Evolutionary conservation across 148 eudicot species (phyloP).

Genomic region (Drosera capensis): DNA sequence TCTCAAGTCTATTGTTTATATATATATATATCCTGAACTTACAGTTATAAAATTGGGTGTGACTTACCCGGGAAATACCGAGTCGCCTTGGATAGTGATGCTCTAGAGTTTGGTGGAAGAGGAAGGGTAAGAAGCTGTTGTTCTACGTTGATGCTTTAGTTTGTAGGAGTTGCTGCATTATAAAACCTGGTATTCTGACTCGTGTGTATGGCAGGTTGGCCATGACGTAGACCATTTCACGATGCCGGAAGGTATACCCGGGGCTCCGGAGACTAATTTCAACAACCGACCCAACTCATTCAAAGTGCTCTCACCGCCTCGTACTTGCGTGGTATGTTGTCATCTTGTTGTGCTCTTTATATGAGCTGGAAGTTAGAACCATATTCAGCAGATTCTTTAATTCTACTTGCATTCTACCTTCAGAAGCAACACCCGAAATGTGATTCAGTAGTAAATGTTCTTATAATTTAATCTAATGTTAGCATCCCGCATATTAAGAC

Average conservation of each 20-base stretch:
- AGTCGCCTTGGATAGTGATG: slow-evolving; percentile 95
- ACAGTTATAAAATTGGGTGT: slow-evolving; percentile 92
- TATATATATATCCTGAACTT: slow-evolving; percentile 5
- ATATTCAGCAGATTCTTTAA: neutral
- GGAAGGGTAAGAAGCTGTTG: slow-evolving; percentile 61
- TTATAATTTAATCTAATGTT: too few species aligned
- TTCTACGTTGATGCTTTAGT: neutral
- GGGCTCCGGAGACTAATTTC: slow-evolving; percentile 88
- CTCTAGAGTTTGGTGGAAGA: slow-evolving; percentile 79
- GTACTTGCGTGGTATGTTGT: slow-evolving; percentile 72
- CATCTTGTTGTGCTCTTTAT: neutral
- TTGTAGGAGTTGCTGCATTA: neutral
- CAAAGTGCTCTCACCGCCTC: slow-evolving; percentile 79
- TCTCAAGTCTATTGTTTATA: too few species aligned
- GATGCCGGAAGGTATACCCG: slow-evolving; percentile 86
- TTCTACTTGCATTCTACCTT: neutral
- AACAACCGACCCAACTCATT: slow-evolving; percentile 96
- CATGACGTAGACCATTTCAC: slow-evolving; percentile 93
- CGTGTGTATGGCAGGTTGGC: slow-evolving; percentile 40
- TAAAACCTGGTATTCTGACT: neutral
- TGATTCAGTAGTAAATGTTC: too few species aligned
- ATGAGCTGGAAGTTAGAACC: neutral
- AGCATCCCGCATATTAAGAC: too few species aligned
- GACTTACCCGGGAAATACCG: slow-evolving; percentile 95
- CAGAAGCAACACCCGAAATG: too few species aligned